Conservation (phyloP, 192 early-diverging fungal genomes). For the Entomortierella lignicola region DNA sequence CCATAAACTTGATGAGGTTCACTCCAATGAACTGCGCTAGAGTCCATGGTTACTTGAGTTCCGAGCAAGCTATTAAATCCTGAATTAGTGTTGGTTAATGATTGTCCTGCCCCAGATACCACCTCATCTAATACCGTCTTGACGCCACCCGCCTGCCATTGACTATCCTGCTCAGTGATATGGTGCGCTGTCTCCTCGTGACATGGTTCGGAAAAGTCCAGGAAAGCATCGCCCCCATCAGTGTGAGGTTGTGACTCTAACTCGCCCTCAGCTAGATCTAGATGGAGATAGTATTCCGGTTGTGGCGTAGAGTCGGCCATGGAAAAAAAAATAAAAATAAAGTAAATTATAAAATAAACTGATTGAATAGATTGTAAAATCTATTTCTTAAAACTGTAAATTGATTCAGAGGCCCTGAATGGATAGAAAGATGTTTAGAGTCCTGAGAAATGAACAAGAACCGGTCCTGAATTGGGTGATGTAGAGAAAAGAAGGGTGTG, state of each 20-base stretch:
- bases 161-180: not conserved
- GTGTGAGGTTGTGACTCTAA: conserved; percentile 13
- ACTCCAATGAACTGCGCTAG: conserved; percentile 14
- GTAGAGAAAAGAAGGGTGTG: not conserved
- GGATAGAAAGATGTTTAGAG: too few species aligned
- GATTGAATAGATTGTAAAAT: too few species aligned
- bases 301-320: conserved; percentile 44
- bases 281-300: conserved; percentile 40
- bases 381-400: too few species aligned
- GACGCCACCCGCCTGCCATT: not conserved
- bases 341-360: too few species aligned
- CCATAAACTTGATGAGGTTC: conserved; percentile 18
- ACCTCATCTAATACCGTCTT: not conserved
- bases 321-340: not conserved
- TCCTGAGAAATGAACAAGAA: too few species aligned
- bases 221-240: conserved; percentile 13
- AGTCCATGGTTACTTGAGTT: not conserved
- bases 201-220: conserved; percentile 19
- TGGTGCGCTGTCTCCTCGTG: not conserved
- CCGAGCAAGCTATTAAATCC: conserved; percentile 1
- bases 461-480: too few species aligned
- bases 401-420: too few species aligned
- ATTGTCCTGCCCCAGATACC: not conserved
- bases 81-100: not conserved
- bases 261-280: conserved; percentile 31